Evolutionary conservation across 179 eudicot species (phyloP).

Genomic region (Kewa caespitosa): DNA sequence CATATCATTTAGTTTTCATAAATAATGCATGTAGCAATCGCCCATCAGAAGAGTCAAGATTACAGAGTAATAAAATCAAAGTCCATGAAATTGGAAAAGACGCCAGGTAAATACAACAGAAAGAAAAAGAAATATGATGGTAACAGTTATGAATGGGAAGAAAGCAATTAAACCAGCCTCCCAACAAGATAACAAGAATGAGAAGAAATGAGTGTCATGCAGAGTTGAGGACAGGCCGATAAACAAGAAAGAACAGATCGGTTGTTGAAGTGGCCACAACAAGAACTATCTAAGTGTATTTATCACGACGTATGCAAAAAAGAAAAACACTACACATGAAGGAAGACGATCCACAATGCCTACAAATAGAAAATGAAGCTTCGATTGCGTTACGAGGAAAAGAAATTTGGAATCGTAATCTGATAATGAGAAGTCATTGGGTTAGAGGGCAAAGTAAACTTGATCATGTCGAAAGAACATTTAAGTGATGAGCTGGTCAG

Average conservation of each 20-base stretch:
- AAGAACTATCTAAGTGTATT: no score
- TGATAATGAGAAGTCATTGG: neutral
- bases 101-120: no score
- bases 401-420: neutral
- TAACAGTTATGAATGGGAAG: no score
- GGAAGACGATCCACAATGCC: neutral
- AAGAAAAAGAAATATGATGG: no score
- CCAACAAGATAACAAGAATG: neutral
- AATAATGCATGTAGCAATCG: no score
- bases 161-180: neutral
- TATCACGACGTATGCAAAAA: neutral
- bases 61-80: no score
- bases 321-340: neutral
- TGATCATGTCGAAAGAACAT: neutral
- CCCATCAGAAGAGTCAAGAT: no score
- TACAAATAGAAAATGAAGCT: neutral
- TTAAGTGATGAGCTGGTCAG: neutral
- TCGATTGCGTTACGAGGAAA: neutral
- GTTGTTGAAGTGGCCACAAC: no score
- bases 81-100: no score
- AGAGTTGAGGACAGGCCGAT: neutral
- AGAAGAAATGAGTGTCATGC: neutral
- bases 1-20: neutral
- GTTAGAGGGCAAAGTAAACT: neutral
- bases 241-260: neutral